A percentile compares a stretch with the other conserved stretches of the same genome.
Evolutionary conservation across 2,329 filamentous ascomycete species (phyloP).

Genomic region (Lecanoromycetidae sp.): DNA sequence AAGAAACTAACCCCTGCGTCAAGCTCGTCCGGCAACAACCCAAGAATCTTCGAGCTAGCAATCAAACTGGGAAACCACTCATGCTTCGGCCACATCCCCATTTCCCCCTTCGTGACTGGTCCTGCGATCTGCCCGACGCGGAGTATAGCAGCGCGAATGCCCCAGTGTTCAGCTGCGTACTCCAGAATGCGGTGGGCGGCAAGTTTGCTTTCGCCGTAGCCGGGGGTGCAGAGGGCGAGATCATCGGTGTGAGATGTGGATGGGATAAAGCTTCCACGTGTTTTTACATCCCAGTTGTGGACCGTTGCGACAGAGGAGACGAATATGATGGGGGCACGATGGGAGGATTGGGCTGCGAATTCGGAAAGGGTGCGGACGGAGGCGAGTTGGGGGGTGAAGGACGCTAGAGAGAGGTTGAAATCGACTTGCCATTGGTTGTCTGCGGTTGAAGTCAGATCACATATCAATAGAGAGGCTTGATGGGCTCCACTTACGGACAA

Average conservation of each 20-base stretch:
- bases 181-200: slow-evolving; percentile 16
- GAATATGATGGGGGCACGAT: slow-evolving; percentile 13
- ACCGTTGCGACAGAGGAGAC: slow-evolving; percentile 15
- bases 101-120: slow-evolving; percentile 18
- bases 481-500: not conserved
- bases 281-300: slow-evolving; percentile 2
- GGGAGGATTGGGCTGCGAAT: slow-evolving; percentile 1
- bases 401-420: slow-evolving; percentile 16
- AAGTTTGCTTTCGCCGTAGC: slow-evolving; percentile 20
- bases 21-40: slow-evolving; percentile 31
- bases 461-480: not conserved
- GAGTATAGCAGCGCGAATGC: slow-evolving; percentile 12
- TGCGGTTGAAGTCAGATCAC: not conserved
- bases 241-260: slow-evolving; percentile 1
- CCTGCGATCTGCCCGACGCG: slow-evolving; percentile 21
- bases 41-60: slow-evolving; percentile 44
- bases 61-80: slow-evolving; percentile 44
- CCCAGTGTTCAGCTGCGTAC: not conserved
- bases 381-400: slow-evolving; percentile 14
- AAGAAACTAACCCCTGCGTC: slow-evolving; percentile 39
- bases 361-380: slow-evolving; percentile 8
- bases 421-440: slow-evolving; percentile 19
- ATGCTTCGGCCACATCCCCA: slow-evolving; percentile 42
- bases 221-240: not conserved
- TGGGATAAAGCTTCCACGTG: slow-evolving; percentile 10